A percentile compares a stretch with the other conserved stretches of the same genome.
Evolutionary conservation across 306 rosid species (phyloP).

Genomic region (Cucumis sativus): DNA sequence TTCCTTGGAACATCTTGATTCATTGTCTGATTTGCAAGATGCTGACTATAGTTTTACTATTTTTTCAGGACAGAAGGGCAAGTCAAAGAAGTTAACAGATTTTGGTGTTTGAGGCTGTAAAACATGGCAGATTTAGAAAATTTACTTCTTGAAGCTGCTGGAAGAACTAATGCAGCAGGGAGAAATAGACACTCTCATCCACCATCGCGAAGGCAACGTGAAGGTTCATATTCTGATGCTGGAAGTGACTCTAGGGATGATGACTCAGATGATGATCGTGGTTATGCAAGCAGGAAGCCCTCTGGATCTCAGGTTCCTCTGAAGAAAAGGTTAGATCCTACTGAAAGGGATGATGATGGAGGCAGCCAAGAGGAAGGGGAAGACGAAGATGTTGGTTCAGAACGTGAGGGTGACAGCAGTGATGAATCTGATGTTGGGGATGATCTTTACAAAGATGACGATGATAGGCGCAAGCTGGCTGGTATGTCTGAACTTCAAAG

Average conservation of each 20-base stretch:
- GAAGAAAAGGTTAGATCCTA: conserved; percentile 72
- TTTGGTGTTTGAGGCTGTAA: not conserved
- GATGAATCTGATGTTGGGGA: conserved; percentile 70
- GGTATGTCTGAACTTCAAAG: conserved; percentile 96
- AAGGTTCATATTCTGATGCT: conserved; percentile 64
- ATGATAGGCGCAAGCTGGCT: conserved; percentile 59
- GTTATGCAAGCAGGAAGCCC: conserved; percentile 35
- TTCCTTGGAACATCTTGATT: not conserved
- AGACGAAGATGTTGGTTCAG: conserved; percentile 34
- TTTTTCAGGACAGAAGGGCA: conserved; percentile 2
- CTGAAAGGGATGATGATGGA: conserved; percentile 61
- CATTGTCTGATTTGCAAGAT: not conserved
- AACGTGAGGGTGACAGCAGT: conserved; percentile 43
- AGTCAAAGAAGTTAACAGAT: not conserved
- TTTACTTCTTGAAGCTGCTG: conserved; percentile 87
- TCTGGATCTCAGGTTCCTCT: conserved; percentile 62
- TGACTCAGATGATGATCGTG: conserved; percentile 58
- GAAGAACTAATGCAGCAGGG: conserved; percentile 59
- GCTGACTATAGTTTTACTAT: not conserved
- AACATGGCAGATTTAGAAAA: conserved; percentile 74
- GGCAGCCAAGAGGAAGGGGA: conserved; percentile 69
- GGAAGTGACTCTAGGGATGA: conserved; percentile 70
- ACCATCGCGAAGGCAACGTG: conserved; percentile 44
- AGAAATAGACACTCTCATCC: conserved; percentile 48
- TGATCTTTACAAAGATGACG: conserved; percentile 85